These are phyloP conservation scores for Amoeboradix gromovi DNA, from an alignment of 371 early-diverging fungal genomes.

Conservation along the genomic window DNA sequence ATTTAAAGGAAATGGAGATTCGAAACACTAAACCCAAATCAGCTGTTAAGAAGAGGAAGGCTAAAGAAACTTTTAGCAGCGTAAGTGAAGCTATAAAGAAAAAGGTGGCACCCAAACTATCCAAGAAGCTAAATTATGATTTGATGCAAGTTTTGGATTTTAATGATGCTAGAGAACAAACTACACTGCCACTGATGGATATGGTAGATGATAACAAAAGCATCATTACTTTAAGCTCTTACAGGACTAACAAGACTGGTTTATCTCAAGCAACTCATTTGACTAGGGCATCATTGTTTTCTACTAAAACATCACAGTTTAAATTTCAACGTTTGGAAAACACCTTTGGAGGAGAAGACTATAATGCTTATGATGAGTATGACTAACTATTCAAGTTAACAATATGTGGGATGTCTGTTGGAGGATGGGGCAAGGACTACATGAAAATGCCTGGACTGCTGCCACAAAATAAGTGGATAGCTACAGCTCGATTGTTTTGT, in stretches of 20 bases:
- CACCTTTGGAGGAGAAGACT: neutral
- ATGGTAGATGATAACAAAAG: neutral
- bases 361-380: neutral
- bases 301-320: neutral
- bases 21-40: neutral
- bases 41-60: neutral
- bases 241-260: neutral
- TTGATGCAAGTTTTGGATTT: neutral
- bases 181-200: neutral
- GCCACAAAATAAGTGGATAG: no score
- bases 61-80: neutral
- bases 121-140: neutral
- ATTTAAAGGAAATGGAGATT: neutral
- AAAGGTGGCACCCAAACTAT: neutral
- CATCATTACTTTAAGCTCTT: neutral
- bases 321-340: neutral
- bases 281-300: neutral
- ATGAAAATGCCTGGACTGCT: no score
- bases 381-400: no score
- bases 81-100: neutral
- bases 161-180: neutral
- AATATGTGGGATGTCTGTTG: no score
- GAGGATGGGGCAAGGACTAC: no score
- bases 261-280: neutral
- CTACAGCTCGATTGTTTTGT: no score